Conservation (phyloP, 1,284 basidiomycete genomes). For the Papiliotrema fonsecae region DNA sequence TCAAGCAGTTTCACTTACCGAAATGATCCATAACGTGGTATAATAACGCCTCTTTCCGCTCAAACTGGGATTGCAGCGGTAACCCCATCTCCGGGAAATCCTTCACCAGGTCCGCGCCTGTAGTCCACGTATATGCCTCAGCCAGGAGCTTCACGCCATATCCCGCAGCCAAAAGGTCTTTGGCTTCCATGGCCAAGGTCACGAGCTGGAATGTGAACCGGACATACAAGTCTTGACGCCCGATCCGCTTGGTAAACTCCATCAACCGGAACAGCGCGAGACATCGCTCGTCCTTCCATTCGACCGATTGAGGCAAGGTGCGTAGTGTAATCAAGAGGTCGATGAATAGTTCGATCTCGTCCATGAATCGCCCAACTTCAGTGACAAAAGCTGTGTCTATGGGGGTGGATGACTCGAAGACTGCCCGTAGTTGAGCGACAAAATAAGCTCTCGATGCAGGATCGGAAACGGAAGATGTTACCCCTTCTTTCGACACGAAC, state of each 20-base stretch:
- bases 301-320: slow-evolving; percentile 89
- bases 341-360: slow-evolving; percentile 88
- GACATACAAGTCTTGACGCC: slow-evolving; percentile 82
- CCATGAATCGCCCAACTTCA: slow-evolving; percentile 75
- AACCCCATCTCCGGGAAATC: slow-evolving; percentile 77
- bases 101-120: slow-evolving; percentile 64
- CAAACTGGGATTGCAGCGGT: slow-evolving; percentile 89
- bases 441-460: slow-evolving; percentile 88
- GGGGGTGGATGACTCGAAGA: slow-evolving; percentile 71
- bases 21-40: slow-evolving; percentile 81
- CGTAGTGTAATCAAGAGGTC: slow-evolving; percentile 86
- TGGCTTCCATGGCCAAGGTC: slow-evolving; percentile 75
- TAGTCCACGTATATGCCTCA: slow-evolving; percentile 85
- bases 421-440: slow-evolving; percentile 79
- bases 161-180: slow-evolving; percentile 88
- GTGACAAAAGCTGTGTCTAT: slow-evolving; percentile 73
- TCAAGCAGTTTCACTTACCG: slow-evolving; percentile 56
- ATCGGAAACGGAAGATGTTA: slow-evolving; percentile 68
- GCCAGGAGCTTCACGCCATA: slow-evolving; percentile 88
- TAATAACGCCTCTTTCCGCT: slow-evolving; percentile 85
- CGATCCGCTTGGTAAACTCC: slow-evolving; percentile 83
- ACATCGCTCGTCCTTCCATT: slow-evolving; percentile 88
- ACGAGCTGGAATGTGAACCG: slow-evolving; percentile 93
- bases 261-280: slow-evolving; percentile 87
- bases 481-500: slow-evolving; percentile 23